These are phyloP conservation scores for Cyberlindnera maclurae DNA, from an alignment of 805 yeast genomes.

Conservation along the genomic window DNA sequence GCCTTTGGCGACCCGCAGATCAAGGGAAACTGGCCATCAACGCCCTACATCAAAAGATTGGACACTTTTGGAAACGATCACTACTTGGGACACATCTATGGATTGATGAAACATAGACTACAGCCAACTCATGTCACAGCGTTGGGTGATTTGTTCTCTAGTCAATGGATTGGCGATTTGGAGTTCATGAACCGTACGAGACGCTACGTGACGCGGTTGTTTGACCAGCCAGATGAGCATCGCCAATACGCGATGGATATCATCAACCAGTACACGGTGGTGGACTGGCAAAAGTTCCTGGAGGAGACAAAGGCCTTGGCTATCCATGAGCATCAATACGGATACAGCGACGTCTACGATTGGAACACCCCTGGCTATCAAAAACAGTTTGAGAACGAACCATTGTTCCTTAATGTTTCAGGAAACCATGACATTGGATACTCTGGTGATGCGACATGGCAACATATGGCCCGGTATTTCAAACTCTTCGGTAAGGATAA, in stretches of 20 bases:
- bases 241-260: conserved; percentile 42
- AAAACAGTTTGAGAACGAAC: conserved; percentile 36
- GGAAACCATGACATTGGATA: conserved; percentile 98
- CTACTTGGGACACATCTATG: conserved; percentile 78
- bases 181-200: conserved; percentile 78
- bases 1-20: conserved; percentile 97
- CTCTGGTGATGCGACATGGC: conserved; percentile 89
- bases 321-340: conserved; percentile 35
- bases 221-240: conserved; percentile 49
- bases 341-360: conserved; percentile 54
- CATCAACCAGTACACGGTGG: conserved; percentile 40
- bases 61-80: conserved; percentile 89
- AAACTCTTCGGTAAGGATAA: conserved; percentile 78
- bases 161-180: conserved; percentile 89
- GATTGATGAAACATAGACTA: conserved; percentile 53
- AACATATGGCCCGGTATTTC: conserved; percentile 76
- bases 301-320: conserved; percentile 25
- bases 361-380: conserved; percentile 43
- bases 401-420: conserved; percentile 72
- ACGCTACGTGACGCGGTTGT: conserved; percentile 65
- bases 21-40: conserved; percentile 73
- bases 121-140: conserved; percentile 79
- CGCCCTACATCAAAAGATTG: conserved; percentile 63
- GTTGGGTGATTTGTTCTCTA: conserved; percentile 87
- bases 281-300: conserved; percentile 47